phyloP scores from a whole-genome alignment of 345 rosid species.

The sweet orange (Citrus sinensis) region DNA sequence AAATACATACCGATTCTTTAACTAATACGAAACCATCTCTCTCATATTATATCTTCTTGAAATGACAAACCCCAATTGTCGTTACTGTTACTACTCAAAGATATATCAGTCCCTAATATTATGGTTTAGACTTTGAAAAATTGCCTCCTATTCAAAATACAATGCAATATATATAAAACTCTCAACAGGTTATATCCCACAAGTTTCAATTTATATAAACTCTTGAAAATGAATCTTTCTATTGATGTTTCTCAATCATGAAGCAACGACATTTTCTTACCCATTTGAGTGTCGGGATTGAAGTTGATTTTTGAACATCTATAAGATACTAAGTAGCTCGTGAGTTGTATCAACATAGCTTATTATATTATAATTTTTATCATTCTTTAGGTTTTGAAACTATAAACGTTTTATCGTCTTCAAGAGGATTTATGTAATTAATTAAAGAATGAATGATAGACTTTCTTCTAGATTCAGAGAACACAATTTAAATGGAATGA shows the following conservation, averaged over 20 bases:
- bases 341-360: constrained; percentile 3
- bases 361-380: constrained; percentile 6
- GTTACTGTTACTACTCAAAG: constrained; percentile 9
- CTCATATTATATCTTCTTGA: constrained; percentile 17
- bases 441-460: background rate
- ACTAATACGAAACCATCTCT: constrained; percentile 25
- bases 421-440: background rate
- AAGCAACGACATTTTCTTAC: constrained; percentile 35
- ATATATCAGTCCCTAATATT: constrained; percentile 31
- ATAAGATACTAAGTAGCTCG: constrained; percentile 4
- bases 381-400: background rate
- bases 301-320: constrained; percentile 46
- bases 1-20: background rate
- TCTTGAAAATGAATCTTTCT: constrained; percentile 36
- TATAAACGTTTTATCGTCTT: background rate
- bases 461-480: constrained; percentile 18
- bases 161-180: constrained; percentile 8
- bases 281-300: constrained; percentile 33
- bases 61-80: constrained; percentile 25
- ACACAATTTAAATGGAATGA: background rate
- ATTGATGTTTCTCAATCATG: constrained; percentile 34
- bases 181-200: background rate
- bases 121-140: constrained; percentile 68
- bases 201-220: background rate
- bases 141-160: constrained; percentile 56